Evolutionary conservation across 2,329 filamentous ascomycete genomes (phyloP), one percentile per base, ranked within the genome.

Genomic region (Cadophora gregata): DNA sequence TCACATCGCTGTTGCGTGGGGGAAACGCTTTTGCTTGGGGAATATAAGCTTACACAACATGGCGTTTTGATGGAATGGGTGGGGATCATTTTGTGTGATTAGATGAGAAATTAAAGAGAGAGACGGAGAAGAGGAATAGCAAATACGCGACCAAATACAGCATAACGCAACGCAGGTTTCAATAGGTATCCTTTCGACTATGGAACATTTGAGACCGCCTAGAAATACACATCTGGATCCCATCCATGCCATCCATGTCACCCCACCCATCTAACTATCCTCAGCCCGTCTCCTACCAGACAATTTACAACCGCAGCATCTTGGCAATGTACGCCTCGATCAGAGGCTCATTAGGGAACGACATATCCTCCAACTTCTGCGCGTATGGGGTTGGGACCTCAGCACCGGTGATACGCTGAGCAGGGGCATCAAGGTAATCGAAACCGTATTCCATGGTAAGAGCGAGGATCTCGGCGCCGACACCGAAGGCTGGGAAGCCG

Each of bases 331-430:
- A 95, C 75, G 91, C 84, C 80, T 93, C 90, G 78, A 99, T 97
- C 75, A 97, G 85, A 72, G 89, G 81, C 84, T 97, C 93, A 73
- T 90, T 92, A 60, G 96, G 96, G 90, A 99, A 99, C 76, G 86
- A 86, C 93, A 99, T 91, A 82, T 96, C 89, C 86, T 99, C 96
- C 66, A 99, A 87, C 79, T 93, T 92, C 81, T 90, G 85, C 67
- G 96, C 95, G 79, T 99, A 98, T 45, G 96, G 96, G 8, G 96
- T 99, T 59, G 96, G 96, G 14, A 99, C 96, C 80, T 99, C 96
- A 72, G 96, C 95, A 79, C 96, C 96, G 67, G 96, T 98, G 77
- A 99, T 89, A 80, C 96, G 90, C 81, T 95, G 91, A 69, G 93
- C 96, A 58, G 96, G 96, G 65, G 93, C 93, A 77, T 97, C 90